These are phyloP conservation scores for Zizania latifolia DNA, from an alignment of 176 grass and related monocot genomes.

Conservation along the genomic window DNA sequence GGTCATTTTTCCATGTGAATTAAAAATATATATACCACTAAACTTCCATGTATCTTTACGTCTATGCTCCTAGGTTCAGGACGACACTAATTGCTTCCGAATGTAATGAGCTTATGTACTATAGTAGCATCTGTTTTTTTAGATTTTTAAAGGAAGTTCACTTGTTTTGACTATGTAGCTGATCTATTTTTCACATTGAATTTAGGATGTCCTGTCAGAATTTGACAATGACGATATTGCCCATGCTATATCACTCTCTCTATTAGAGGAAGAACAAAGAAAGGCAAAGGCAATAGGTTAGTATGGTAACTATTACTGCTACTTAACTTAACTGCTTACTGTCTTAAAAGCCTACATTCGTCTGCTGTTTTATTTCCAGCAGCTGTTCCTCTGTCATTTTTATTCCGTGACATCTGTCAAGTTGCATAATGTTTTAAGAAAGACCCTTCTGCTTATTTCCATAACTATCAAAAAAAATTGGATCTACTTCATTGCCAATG, in stretches of 20 bases:
- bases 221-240: constrained; percentile 88
- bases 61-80: background rate
- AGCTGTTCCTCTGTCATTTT: background rate
- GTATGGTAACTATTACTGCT: constrained; percentile 30
- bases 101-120: background rate
- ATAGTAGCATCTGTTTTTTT: background rate
- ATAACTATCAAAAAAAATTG: background rate
- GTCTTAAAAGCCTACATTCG: background rate
- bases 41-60: background rate
- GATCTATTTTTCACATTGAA: constrained; percentile 29
- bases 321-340: background rate
- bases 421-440: constrained; percentile 1
- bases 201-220: constrained; percentile 50
- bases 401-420: background rate
- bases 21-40: background rate
- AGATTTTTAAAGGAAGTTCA: background rate
- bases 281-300: constrained; percentile 58
- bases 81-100: constrained; percentile 2
- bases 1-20: background rate
- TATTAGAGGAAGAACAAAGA: constrained; percentile 79
- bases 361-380: background rate
- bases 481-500: background rate
- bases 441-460: background rate
- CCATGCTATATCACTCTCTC: constrained; percentile 88
- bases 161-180: constrained; percentile 4